These are phyloP conservation scores for Cucurbita argyrosperma DNA, from an alignment of 306 rosid species.

Conservation along the genomic window DNA sequence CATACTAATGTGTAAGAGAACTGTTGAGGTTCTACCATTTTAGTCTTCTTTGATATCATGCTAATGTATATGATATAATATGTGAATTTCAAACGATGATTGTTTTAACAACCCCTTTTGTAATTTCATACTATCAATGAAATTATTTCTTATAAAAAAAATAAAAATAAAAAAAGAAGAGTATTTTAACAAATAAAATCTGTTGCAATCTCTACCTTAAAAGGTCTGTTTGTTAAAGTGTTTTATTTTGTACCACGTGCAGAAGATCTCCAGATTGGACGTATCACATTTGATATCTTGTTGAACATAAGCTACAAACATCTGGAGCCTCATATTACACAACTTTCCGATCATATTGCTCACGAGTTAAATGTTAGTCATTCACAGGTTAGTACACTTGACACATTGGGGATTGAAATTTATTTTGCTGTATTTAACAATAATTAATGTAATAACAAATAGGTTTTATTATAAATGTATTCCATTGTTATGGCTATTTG, in stretches of 20 bases:
- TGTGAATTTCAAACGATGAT: not conserved
- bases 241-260: slow-evolving; percentile 7
- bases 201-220: not conserved
- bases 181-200: not conserved
- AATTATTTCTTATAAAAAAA: too few relatives aligned
- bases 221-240: not conserved
- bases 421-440: not conserved
- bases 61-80: too few relatives aligned
- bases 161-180: too few relatives aligned
- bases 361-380: slow-evolving; percentile 43
- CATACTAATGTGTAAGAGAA: not conserved
- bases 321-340: slow-evolving; percentile 50
- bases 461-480: not conserved
- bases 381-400: slow-evolving; percentile 55
- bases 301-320: slow-evolving; percentile 55
- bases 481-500: not conserved
- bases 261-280: slow-evolving; percentile 57
- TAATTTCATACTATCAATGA: too few relatives aligned
- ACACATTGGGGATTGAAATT: not conserved
- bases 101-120: not conserved
- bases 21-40: not conserved
- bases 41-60: too few relatives aligned
- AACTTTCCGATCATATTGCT: slow-evolving; percentile 55
- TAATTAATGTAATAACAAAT: not conserved
- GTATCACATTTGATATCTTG: slow-evolving; percentile 41